Percentiles rank a stretch among this genome's conserved stretches.
Conservation (phyloP, 345 rosid species). For the Acer saccharum region DNA sequence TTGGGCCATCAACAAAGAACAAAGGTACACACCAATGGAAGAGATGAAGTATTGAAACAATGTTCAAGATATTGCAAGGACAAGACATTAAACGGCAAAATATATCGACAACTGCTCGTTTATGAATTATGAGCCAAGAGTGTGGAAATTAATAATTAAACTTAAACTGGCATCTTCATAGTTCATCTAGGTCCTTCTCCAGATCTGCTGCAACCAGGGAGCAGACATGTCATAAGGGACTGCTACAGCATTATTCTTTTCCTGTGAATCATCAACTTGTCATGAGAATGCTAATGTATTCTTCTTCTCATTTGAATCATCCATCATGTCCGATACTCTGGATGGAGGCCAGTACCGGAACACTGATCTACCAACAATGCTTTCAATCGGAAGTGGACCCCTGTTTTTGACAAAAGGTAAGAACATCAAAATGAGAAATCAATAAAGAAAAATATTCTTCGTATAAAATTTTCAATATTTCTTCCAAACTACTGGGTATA, state of each 20-base stretch:
- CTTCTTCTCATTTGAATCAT: slow-evolving; percentile 32
- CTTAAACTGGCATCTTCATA: not conserved
- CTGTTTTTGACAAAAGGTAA: slow-evolving; percentile 35
- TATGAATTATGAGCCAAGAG: slow-evolving; percentile 15
- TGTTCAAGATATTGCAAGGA: not conserved
- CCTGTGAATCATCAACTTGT: slow-evolving; percentile 34
- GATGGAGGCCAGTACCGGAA: slow-evolving; percentile 83
- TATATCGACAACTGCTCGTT: slow-evolving; percentile 23
- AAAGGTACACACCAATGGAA: slow-evolving; percentile 18
- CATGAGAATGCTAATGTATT: slow-evolving; percentile 49
- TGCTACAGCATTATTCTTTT: slow-evolving; percentile 34
- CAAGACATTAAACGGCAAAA: slow-evolving; percentile 1
- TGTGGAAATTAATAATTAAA: slow-evolving; percentile 2
- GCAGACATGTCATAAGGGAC: slow-evolving; percentile 41
- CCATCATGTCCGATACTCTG: slow-evolving; percentile 60
- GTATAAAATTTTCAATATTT: not conserved
- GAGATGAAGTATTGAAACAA: slow-evolving; percentile 26
- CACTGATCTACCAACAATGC: slow-evolving; percentile 70
- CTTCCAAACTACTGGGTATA: not conserved
- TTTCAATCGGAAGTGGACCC: slow-evolving; percentile 80
- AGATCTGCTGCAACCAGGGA: slow-evolving; percentile 11
- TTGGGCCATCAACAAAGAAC: slow-evolving; percentile 16
- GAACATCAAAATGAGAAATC: not conserved
- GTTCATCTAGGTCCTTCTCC: not conserved
- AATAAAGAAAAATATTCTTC: not conserved